Evolutionary conservation across 148 eudicot species (phyloP), one percentile per base, ranked within the genome.

Genomic region (Limonium bicolor): DNA sequence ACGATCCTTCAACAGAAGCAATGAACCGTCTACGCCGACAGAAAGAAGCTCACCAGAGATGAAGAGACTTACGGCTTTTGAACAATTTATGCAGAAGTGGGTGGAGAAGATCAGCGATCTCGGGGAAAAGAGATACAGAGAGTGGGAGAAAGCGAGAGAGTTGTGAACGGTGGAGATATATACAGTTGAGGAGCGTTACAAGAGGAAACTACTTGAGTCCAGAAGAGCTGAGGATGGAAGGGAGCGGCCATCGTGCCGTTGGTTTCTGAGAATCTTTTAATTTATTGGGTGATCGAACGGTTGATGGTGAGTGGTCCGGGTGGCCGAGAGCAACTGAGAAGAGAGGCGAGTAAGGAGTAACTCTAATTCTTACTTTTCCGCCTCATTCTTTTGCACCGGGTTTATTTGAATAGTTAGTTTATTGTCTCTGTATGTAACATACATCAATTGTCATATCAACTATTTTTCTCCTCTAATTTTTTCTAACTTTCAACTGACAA

Each of bases 111-210:
- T n/a, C n/a, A n/a, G n/a, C n/a, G n/a, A 43, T 43, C 31, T 6
- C 24, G 12, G 24, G 20, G 31, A 43, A 43, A 20, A 43, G 48
- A 28, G 28, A 43, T 23, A 13, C 29, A 6, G 27, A 43, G 19
- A 25, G 16, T 24, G 19, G 8, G 48, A 12, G 48, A 43, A 20
- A 20, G 48, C 7, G 48, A 41, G 46, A 43, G 48, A 43, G 27
- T 13, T 13, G 19, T 14, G 3, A 10, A 20, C 1, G 48, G 48
- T 43, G 30, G 31, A 24, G 2, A 13, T 43, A 25, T 24, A 43
- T 43, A 43, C 19, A 13, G 43, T 24, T 24, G 45, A 41, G 23
- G 24, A 14, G 45, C 45, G 25, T 41, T 41, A 7, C 27, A 13
- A n/a, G n/a, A n/a, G n/a, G n/a, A n/a, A n/a, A n/a, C n/a, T n/a